Evolutionary conservation across 192 early-diverging fungal species (phyloP).

Genomic region (Backusella liffmaniae): DNA sequence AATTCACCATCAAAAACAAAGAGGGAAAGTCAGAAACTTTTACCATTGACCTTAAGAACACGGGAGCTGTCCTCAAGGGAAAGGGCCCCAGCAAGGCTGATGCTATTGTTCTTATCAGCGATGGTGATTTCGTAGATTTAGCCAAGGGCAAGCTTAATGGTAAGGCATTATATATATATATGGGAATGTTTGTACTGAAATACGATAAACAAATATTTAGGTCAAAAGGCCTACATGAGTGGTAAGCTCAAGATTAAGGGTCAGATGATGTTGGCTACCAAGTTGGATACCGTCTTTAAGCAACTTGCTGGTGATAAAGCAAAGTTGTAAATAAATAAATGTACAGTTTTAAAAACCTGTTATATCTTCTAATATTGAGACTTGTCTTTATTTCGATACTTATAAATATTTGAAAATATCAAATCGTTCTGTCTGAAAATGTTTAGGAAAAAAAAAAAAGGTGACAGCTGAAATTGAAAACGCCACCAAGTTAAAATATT

Average conservation of each 20-base stretch:
- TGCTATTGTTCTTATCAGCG: constrained; percentile 66
- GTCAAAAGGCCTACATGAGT: constrained; percentile 89
- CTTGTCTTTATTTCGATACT: not conserved
- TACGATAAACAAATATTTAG: constrained; percentile 15
- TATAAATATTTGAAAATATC: too few species aligned
- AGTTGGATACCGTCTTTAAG: constrained; percentile 69
- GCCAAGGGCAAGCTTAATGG: constrained; percentile 84
- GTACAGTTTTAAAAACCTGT: not conserved
- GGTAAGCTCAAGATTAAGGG: constrained; percentile 89
- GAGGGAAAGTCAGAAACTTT: constrained; percentile 71
- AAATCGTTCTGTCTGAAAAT: too few species aligned
- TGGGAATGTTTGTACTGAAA: not conserved
- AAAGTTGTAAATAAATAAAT: constrained; percentile 54
- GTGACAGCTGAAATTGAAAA: not conserved
- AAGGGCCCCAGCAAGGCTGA: constrained; percentile 66
- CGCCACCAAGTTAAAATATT: not conserved
- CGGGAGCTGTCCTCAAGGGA: constrained; percentile 53
- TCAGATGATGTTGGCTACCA: constrained; percentile 71
- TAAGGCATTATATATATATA: constrained; percentile 35
- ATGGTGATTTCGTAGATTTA: constrained; percentile 81
- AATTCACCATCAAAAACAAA: constrained; percentile 80
- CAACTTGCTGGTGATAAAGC: constrained; percentile 51
- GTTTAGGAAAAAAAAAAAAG: not conserved
- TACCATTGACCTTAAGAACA: constrained; percentile 85
- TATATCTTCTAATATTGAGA: not conserved